These are phyloP conservation scores for Moniliella sp. DNA, from an alignment of 1,284 basidiomycete genomes.

Conservation along the genomic window DNA sequence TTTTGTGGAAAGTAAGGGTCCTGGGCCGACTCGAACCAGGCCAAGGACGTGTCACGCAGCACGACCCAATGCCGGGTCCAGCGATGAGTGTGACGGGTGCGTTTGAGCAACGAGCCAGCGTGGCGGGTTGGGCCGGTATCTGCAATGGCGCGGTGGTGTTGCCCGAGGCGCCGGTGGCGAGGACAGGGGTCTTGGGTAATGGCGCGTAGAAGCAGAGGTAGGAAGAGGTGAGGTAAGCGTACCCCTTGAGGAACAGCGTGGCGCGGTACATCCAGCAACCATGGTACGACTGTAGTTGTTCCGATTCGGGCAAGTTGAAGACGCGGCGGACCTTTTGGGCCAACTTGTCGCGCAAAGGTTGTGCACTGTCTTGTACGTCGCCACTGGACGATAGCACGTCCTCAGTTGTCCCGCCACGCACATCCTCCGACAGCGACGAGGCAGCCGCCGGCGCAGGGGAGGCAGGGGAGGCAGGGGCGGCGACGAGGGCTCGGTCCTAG, in stretches of 20 bases:
- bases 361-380: too few species aligned
- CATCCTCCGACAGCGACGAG: too few species aligned
- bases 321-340: neutral
- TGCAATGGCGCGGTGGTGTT: too few species aligned
- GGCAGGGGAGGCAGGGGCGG: too few species aligned
- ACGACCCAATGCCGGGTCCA: slow-evolving; percentile 21
- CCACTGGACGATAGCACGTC: too few species aligned
- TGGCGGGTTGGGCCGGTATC: too few species aligned
- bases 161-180: slow-evolving; percentile 11
- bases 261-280: slow-evolving; percentile 28
- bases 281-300: slow-evolving; percentile 2
- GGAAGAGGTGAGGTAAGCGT: slow-evolving; percentile 76
- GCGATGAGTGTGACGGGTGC: slow-evolving; percentile 13
- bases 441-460: too few species aligned
- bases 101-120: slow-evolving; percentile 10
- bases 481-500: too few species aligned
- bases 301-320: neutral
- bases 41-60: slow-evolving; percentile 7
- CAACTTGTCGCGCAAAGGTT: neutral
- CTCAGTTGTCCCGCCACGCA: too few species aligned
- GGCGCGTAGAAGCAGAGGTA: slow-evolving; percentile 93
- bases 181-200: slow-evolving; percentile 37
- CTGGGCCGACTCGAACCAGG: slow-evolving; percentile 36
- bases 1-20: slow-evolving; percentile 93
- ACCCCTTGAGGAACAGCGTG: slow-evolving; percentile 60